Conservation (phyloP, 2,329 filamentous ascomycete species). For the Pseudogymnoascus sp. region DNA sequence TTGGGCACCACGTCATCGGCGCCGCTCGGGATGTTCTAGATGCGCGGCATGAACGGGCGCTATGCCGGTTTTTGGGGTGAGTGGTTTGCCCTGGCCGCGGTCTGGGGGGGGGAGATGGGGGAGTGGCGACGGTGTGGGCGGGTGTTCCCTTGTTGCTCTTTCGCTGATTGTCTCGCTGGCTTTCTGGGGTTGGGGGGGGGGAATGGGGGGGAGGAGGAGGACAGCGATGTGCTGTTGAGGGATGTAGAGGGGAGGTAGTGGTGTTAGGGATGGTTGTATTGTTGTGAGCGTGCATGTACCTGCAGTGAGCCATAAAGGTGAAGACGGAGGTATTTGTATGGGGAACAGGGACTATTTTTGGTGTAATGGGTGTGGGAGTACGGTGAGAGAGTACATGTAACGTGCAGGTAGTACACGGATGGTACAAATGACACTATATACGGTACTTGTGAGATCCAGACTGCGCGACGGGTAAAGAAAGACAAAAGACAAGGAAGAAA, state of each 20-base stretch:
- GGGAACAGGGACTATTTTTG: not conserved
- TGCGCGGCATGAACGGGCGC: not conserved
- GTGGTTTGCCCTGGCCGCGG: no score
- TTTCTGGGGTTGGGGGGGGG: no score
- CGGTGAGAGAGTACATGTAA: not conserved
- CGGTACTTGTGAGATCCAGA: not conserved
- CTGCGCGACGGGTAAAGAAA: not conserved
- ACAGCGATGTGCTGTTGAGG: not conserved
- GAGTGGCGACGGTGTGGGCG: no score
- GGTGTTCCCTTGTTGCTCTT: no score
- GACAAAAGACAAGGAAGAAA: no score
- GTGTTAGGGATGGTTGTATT: not conserved
- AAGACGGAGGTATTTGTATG: not conserved
- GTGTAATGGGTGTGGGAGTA: not conserved
- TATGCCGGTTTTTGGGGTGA: not conserved
- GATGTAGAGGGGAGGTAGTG: not conserved
- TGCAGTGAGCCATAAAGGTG: not conserved
- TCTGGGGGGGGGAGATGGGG: no score
- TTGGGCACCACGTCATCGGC: conserved; percentile 39
- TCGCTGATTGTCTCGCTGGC: no score
- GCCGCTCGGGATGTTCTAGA: conserved; percentile 28
- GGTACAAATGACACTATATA: not conserved
- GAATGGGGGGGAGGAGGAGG: not conserved
- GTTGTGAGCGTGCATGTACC: not conserved
- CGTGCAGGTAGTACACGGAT: not conserved